Percentiles rank a stretch among this genome's conserved stretches.
phyloP scores from a whole-genome alignment of 1,284 basidiomycete genomes.

The Puccinia triticina region DNA sequence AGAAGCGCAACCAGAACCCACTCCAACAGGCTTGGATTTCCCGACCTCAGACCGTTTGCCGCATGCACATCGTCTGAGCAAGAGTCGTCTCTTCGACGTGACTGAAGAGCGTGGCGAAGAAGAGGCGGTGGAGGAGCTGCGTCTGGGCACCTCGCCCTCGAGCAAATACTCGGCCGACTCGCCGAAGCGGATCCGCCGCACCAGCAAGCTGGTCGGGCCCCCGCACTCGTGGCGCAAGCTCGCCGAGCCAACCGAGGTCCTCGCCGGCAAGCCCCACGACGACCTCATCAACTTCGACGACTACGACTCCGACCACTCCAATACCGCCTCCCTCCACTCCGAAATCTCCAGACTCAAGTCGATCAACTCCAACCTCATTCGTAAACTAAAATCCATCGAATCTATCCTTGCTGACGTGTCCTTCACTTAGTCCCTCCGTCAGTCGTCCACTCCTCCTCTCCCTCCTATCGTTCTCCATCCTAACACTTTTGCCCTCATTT shows the following conservation, averaged over 20 bases:
- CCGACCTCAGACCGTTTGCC: background rate
- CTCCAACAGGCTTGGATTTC: background rate
- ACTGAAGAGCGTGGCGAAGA: background rate
- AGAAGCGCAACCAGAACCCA: background rate
- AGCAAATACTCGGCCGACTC: background rate
- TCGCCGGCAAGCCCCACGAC: background rate
- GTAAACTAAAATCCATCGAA: conserved; percentile 32
- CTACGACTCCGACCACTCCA: background rate
- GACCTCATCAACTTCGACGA: conserved; percentile 14
- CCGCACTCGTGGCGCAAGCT: background rate
- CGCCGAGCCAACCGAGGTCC: background rate
- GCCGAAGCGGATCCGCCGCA: background rate
- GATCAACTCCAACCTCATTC: conserved; percentile 17
- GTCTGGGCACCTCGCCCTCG: background rate
- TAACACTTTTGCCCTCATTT: background rate
- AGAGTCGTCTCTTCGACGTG: background rate
- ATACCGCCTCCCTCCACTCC: background rate
- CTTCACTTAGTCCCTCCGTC: background rate
- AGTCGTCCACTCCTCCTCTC: background rate
- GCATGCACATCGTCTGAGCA: background rate
- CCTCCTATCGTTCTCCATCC: too few species aligned
- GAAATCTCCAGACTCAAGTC: conserved; percentile 23
- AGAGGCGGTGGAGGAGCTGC: background rate
- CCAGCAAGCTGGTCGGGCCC: background rate
- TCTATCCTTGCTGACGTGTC: conserved; percentile 1